Base-by-base conservation (phyloP, 2,329 filamentous ascomycete species). In the Teratosphaeria zuluensis region DNA sequence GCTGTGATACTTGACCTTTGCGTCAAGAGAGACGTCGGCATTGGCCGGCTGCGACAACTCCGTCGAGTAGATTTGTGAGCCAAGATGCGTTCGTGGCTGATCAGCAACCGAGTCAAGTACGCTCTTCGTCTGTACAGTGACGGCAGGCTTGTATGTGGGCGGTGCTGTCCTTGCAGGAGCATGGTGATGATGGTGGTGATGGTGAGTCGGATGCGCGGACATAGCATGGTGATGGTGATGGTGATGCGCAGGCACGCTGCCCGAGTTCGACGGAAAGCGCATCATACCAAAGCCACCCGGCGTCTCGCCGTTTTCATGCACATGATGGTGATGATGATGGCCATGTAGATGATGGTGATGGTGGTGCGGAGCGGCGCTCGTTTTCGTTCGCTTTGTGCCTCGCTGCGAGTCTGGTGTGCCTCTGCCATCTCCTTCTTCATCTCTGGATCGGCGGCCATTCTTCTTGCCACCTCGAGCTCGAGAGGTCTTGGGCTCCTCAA, bases 41-140 rank as follows among this genome's bases (percentile, higher is more conserved):
- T 65, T 62, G 8, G 63, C 57, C 1, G 78, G 77, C 4, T 78
- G 67, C 2, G 77, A 75, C 4, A 95, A 77, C 5, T 78, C 81
- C 0, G 89, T 84, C 55, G 87, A 81, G 70, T 97, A 97, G 14
- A 95, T 78, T 3, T 89, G 87, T 59, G 90, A 89, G 35, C 92
- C 92, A 2, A 97, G 81, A 70, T 96, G 91, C 58, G 84, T 82
- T 9, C 91, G 86, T 8, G 89, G 88, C 19, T 84, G 80, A 59
- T 87, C 77, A 0, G 86, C 80, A 3, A 92, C 84, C 32, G 84
- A 85, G 1, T 90, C 84, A 12, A 96, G 73, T 0, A 96, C 83
- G 0, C 83, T 80, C 62, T 88, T 81, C 1, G 87, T 88, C 9
- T 82, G 82, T 28, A 95, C 80, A 16, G 81, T 83, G 2, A 83